Conservation (phyloP, 306 rosid species). For the Morella rubra region DNA sequence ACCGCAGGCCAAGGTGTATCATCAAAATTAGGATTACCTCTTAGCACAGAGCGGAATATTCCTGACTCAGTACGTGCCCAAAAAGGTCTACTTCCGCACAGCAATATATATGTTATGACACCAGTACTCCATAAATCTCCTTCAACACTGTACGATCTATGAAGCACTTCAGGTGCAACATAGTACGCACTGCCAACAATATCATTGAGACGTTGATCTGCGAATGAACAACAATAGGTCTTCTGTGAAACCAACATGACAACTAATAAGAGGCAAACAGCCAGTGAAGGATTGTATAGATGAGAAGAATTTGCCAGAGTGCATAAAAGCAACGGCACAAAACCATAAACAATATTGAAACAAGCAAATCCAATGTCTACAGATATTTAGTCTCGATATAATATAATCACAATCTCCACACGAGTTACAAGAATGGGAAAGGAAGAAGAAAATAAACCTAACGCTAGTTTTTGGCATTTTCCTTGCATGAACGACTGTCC, state of each 20-base stretch:
- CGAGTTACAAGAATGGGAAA: not conserved
- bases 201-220: conserved; percentile 90
- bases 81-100: conserved; percentile 96
- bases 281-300: conserved; percentile 13
- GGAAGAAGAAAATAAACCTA: not conserved
- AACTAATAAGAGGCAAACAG: conserved; percentile 8
- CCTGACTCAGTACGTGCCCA: conserved; percentile 99
- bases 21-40: conserved; percentile 92
- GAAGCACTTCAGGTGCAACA: conserved; percentile 96
- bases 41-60: conserved; percentile 87
- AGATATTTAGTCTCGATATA: not conserved
- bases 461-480: not conserved
- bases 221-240: conserved; percentile 39
- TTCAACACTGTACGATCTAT: conserved; percentile 87
- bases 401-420: not conserved
- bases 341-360: not conserved
- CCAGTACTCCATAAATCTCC: conserved; percentile 98
- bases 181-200: conserved; percentile 98
- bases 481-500: too few relatives aligned
- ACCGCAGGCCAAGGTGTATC: conserved; percentile 94
- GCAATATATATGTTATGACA: conserved; percentile 84
- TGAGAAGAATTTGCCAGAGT: not conserved
- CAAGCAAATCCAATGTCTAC: not conserved
- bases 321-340: not conserved
- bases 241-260: conserved; percentile 31